phyloP scores from a whole-genome alignment of 202 grass and related monocot species.

The Elaeis oleifera region DNA sequence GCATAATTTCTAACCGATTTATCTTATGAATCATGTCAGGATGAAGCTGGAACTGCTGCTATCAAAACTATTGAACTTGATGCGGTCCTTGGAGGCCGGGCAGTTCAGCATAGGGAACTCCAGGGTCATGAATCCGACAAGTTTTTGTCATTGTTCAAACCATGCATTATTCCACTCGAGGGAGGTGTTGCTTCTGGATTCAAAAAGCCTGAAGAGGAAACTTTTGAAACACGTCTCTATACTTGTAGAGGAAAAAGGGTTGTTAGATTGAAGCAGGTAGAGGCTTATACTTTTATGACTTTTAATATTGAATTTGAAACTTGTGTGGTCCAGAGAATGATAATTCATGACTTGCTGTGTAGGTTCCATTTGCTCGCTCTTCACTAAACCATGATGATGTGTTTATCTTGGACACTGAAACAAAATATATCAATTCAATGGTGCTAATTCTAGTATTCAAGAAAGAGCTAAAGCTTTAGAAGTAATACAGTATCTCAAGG shows the following conservation, averaged over 20 bases:
- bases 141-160: slow-evolving; percentile 91
- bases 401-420: slow-evolving; percentile 83
- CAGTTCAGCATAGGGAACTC: slow-evolving; percentile 84
- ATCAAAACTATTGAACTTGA: slow-evolving; percentile 93
- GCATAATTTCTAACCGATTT: slow-evolving; percentile 3
- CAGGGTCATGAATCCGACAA: slow-evolving; percentile 90
- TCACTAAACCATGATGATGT: slow-evolving; percentile 93
- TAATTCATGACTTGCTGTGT: slow-evolving; percentile 10
- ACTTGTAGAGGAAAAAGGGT: slow-evolving; percentile 83
- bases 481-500: slow-evolving; percentile 91
- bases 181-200: slow-evolving; percentile 95
- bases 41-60: slow-evolving; percentile 85
- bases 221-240: slow-evolving; percentile 61
- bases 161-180: slow-evolving; percentile 90
- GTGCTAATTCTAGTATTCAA: slow-evolving; percentile 94
- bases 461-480: slow-evolving; percentile 94
- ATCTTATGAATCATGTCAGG: slow-evolving; percentile 32
- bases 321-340: too few species aligned
- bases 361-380: slow-evolving; percentile 86
- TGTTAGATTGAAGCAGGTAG: slow-evolving; percentile 72
- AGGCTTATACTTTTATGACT: neutral
- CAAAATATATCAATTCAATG: slow-evolving; percentile 98
- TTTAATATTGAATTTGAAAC: neutral
- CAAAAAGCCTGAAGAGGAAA: slow-evolving; percentile 58
- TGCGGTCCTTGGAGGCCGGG: slow-evolving; percentile 68